Base-by-base conservation (phyloP, 2,329 filamentous ascomycete genomes). In the Cladosporium halotolerans region DNA sequence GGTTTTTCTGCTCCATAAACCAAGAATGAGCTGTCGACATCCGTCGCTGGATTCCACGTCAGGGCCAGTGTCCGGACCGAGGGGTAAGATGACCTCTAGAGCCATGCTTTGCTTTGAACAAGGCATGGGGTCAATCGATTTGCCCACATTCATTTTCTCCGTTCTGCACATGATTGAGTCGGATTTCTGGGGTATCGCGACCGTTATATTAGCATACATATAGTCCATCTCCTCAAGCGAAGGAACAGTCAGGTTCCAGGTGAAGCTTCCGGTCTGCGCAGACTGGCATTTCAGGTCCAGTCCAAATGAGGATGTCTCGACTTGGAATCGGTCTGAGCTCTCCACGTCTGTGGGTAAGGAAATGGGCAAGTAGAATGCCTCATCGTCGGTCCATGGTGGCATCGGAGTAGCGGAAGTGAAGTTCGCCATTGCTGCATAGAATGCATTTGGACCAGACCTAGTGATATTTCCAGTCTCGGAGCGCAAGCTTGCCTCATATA, bases 301-400 rank as follows among this genome's bases (percentile, higher is more conserved):
- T 38, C 11, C 34, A 6, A 38, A 13, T 13, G 34, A 9, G 9
- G 34, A 6, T 6, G 34, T 38, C 11, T 38, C 34, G 5, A 38
- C 34, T 10, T n/a, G 34, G 11, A 38, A 13, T 6, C 14, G 34
- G 11, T 38, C 34, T 10, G 36, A n/a, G 3, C 8, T 14, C 1
- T 13, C n/a, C 36, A 39, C 8, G 4, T 14, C n/a, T 3, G 10
- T 8, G 13, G 34, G 34, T 6, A 38, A 7, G 9, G 58, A 56
- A 38, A 79, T 72, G 0, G 78, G 76, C 0, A 80, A 54, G 42
- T 82, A 84, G 9, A 72, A 76, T 10, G 69, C 72, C 0, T 69
- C 58, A 0, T 63, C 23, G 1, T 77, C 72, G 0, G 75, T 70
- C 81, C 81, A 84, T 0, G 77, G 60, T 0, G 79, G 76, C 0